Evolutionary conservation across 768 basidiomycete genomes (phyloP).

Genomic region (Amanita thiersii): DNA sequence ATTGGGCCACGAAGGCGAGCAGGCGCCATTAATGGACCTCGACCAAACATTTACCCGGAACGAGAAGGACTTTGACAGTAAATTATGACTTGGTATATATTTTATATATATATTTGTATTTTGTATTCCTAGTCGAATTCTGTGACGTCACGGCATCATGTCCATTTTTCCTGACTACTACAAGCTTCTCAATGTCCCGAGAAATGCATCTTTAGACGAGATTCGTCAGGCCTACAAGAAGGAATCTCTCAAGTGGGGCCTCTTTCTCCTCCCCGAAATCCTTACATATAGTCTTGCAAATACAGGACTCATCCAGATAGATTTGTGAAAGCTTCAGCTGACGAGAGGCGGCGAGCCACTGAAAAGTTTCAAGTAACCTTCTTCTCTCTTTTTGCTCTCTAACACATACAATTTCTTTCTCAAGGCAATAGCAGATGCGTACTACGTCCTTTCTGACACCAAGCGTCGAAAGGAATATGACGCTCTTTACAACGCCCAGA

Average conservation of each 20-base stretch:
- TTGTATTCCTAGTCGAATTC: not conserved
- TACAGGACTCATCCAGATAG: constrained; percentile 88
- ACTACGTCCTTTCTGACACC: constrained; percentile 85
- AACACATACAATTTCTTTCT: constrained; percentile 4
- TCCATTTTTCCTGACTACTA: constrained; percentile 80
- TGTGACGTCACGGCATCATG: constrained; percentile 40
- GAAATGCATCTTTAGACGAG: constrained; percentile 59
- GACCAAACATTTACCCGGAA: too few relatives aligned
- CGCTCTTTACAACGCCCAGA: constrained; percentile 46
- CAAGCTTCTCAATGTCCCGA: constrained; percentile 45
- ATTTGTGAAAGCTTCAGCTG: constrained; percentile 56
- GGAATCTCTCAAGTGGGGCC: constrained; percentile 60
- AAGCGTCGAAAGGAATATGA: constrained; percentile 70
- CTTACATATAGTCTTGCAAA: too few relatives aligned
- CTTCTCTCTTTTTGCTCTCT: not conserved
- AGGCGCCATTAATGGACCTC: constrained; percentile 16
- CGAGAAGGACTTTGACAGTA: too few relatives aligned
- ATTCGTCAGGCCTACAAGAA: constrained; percentile 72
- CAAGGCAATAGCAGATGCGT: constrained; percentile 86
- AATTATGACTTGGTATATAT: constrained; percentile 4
- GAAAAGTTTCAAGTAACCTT: constrained; percentile 73
- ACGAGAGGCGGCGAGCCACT: constrained; percentile 69
- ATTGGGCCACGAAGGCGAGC: constrained; percentile 17
- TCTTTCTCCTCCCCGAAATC: not conserved
- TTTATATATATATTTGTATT: not conserved